These are phyloP conservation scores for Ceratocystiopsis brevicomis DNA, from an alignment of 2,329 filamentous ascomycete genomes.

Conservation along the genomic window DNA sequence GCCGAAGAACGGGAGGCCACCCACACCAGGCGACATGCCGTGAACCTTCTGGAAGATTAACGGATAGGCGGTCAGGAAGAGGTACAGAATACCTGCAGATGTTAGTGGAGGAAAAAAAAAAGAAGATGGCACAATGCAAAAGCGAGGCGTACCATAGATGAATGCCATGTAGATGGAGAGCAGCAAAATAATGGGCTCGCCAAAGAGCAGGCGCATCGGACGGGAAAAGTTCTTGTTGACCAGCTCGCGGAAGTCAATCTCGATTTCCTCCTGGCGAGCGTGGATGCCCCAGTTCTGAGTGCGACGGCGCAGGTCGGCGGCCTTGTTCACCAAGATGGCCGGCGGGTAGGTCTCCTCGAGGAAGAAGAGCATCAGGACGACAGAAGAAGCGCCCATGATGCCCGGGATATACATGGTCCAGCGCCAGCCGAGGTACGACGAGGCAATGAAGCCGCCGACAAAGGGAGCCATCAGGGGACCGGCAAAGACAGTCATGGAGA, in stretches of 20 bases:
- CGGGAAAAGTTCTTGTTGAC: constrained; percentile 48
- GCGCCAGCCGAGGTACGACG: constrained; percentile 48
- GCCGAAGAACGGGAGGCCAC: constrained; percentile 68
- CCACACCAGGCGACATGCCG: constrained; percentile 46
- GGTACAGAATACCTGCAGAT: constrained; percentile 41
- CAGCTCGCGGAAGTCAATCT: constrained; percentile 44
- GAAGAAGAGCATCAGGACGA: constrained; percentile 40
- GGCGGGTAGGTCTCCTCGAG: constrained; percentile 54
- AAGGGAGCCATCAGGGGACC: constrained; percentile 50
- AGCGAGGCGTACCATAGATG: constrained; percentile 35
- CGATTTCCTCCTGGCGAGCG: constrained; percentile 53
- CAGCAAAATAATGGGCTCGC: constrained; percentile 49
- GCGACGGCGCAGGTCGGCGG: constrained; percentile 38
- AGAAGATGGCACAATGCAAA: too few species aligned
- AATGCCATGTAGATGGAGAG: constrained; percentile 57
- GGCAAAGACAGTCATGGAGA: constrained; percentile 44
- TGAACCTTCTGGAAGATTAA: constrained; percentile 62
- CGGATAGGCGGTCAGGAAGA: constrained; percentile 71
- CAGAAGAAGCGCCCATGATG: constrained; percentile 44
- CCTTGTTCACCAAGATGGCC: constrained; percentile 42
- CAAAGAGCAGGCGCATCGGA: constrained; percentile 44
- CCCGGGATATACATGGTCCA: constrained; percentile 50
- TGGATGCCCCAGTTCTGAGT: constrained; percentile 54
- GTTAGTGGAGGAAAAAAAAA: too few species aligned
- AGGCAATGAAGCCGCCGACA: constrained; percentile 47